Conservation (phyloP, 495 filamentous ascomycete genomes). For the Aspergillus wentii region DNA sequence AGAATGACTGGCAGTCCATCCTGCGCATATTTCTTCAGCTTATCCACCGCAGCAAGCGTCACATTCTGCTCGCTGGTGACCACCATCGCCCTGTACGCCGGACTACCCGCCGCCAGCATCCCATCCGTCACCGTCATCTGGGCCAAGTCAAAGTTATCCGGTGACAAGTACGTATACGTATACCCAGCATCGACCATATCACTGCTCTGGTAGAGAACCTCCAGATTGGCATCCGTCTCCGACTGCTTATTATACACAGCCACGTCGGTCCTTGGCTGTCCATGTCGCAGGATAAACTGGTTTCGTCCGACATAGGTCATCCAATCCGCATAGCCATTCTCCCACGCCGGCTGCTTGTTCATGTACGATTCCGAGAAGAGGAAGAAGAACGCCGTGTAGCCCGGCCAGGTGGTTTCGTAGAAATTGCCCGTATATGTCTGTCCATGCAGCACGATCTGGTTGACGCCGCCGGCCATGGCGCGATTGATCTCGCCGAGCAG, state of each 20-base stretch:
- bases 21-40: conserved; percentile 32
- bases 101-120: conserved; percentile 32
- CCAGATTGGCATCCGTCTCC: conserved; percentile 10
- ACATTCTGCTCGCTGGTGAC: conserved; percentile 32
- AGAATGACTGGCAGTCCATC: conserved; percentile 40
- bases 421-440: conserved; percentile 36
- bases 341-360: conserved; percentile 39
- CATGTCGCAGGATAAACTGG: conserved; percentile 31
- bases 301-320: conserved; percentile 36
- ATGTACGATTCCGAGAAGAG: conserved; percentile 39
- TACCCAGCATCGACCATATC: conserved; percentile 31
- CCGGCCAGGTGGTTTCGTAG: conserved; percentile 41
- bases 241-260: conserved; percentile 30
- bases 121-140: conserved; percentile 27
- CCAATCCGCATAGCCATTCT: conserved; percentile 27
- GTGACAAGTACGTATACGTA: conserved; percentile 45
- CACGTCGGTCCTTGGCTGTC: conserved; percentile 38
- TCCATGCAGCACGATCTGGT: conserved; percentile 44
- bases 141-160: conserved; percentile 39
- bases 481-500: conserved; percentile 25
- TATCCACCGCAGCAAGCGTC: conserved; percentile 25
- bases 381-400: conserved; percentile 41
- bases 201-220: conserved; percentile 11
- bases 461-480: conserved; percentile 36
- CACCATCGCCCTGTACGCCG: conserved; percentile 41